These are phyloP conservation scores for Leccinum pellstonianum DNA, from an alignment of 768 basidiomycete species.

Conservation along the genomic window DNA sequence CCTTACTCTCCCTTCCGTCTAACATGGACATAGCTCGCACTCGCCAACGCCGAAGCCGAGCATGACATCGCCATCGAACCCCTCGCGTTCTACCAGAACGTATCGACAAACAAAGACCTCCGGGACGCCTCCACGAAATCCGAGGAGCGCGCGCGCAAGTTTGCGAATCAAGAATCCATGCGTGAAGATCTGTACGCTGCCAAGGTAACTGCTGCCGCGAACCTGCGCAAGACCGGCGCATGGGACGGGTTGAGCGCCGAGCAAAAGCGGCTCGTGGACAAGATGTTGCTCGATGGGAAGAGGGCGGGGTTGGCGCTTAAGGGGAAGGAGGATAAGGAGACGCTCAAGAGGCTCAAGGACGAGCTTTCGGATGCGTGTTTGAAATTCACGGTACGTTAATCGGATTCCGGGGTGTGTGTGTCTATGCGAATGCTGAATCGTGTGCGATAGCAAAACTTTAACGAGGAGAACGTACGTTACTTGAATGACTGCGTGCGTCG, in stretches of 20 bases:
- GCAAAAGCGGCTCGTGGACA: slow-evolving; percentile 73
- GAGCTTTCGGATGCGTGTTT: slow-evolving; percentile 70
- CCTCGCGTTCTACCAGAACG: slow-evolving; percentile 76
- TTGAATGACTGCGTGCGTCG: not conserved
- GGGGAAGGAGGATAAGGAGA: slow-evolving; percentile 53
- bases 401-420: too few relatives aligned
- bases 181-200: slow-evolving; percentile 75
- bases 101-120: slow-evolving; percentile 66
- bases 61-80: slow-evolving; percentile 53
- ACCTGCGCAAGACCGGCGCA: slow-evolving; percentile 57
- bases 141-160: slow-evolving; percentile 65
- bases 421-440: not conserved
- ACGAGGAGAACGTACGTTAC: slow-evolving; percentile 65
- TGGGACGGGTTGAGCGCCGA: slow-evolving; percentile 66
- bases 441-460: slow-evolving; percentile 58
- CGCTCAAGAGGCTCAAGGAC: slow-evolving; percentile 65
- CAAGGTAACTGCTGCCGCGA: slow-evolving; percentile 65
- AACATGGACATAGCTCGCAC: slow-evolving; percentile 42
- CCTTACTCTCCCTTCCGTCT: not conserved
- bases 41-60: slow-evolving; percentile 59
- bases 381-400: slow-evolving; percentile 47
- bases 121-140: slow-evolving; percentile 77
- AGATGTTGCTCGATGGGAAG: slow-evolving; percentile 73
- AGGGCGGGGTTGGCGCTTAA: slow-evolving; percentile 76
- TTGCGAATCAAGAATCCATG: slow-evolving; percentile 73